Percentiles rank a stretch among this genome's conserved stretches.
phyloP scores from a whole-genome alignment of 495 filamentous ascomycete genomes.

The Xylaria cubensis region DNA sequence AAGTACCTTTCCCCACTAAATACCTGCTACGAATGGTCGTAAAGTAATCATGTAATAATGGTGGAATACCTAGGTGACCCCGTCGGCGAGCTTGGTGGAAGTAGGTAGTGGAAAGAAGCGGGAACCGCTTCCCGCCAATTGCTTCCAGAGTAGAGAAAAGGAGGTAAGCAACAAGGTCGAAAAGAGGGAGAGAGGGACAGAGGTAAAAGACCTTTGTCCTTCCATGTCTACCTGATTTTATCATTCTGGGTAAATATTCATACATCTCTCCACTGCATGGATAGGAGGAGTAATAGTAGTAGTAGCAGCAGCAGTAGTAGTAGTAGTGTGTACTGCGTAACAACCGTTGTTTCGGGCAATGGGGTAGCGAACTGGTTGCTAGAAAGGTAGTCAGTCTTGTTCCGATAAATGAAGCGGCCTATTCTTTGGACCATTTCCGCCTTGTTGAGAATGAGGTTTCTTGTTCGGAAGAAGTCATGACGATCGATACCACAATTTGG shows the following conservation, averaged over 20 bases:
- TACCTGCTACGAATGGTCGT: conserved; percentile 17
- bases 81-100: conserved; percentile 5
- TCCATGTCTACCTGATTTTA: neutral
- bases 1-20: conserved; percentile 27
- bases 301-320: no score
- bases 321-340: no score
- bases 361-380: neutral
- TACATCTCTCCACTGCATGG: neutral
- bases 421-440: neutral
- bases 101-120: neutral
- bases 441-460: neutral
- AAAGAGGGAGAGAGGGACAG: neutral
- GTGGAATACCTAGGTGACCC: neutral
- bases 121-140: neutral
- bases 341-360: neutral
- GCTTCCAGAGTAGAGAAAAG: neutral
- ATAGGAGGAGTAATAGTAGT: neutral
- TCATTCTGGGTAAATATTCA: neutral
- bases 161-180: neutral
- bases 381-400: neutral
- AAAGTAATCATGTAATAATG: neutral
- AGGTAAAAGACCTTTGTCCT: neutral
- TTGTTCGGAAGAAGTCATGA: neutral
- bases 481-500: conserved; percentile 16
- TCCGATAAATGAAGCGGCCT: neutral